Percentiles rank a stretch among this genome's conserved stretches.
Evolutionary conservation across 1,139 yeast genomes (phyloP).

Genomic region (Yamadazyma jaroonii): DNA sequence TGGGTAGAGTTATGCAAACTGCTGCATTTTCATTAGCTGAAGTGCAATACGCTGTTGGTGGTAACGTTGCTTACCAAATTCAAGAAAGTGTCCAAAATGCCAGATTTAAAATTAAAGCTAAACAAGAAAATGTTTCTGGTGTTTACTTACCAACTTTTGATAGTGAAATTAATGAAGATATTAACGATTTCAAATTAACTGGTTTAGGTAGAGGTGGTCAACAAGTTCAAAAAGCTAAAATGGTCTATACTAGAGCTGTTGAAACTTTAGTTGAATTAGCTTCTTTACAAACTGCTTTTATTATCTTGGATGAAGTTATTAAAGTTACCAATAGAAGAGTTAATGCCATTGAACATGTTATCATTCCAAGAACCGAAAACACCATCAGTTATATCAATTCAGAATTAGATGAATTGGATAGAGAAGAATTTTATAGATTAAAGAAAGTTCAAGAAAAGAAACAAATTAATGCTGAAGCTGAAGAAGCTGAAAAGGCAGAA

Average conservation of each 20-base stretch:
- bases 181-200: constrained; percentile 92
- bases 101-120: constrained; percentile 84
- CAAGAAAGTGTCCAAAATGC: constrained; percentile 92
- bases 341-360: constrained; percentile 97
- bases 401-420: constrained; percentile 93
- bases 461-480: constrained; percentile 69
- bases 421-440: constrained; percentile 95
- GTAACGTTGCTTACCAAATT: constrained; percentile 89
- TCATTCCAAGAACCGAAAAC: constrained; percentile 95
- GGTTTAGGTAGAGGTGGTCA: constrained; percentile 99
- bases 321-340: constrained; percentile 98
- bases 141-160: constrained; percentile 93
- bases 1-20: constrained; percentile 98
- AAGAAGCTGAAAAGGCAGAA: constrained; percentile 44
- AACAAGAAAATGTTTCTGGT: constrained; percentile 95
- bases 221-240: constrained; percentile 92
- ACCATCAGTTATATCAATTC: constrained; percentile 91
- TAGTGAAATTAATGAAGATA: constrained; percentile 73
- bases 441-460: constrained; percentile 97
- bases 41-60: constrained; percentile 96
- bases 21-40: constrained; percentile 98
- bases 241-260: constrained; percentile 90
- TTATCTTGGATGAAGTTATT: constrained; percentile 94
- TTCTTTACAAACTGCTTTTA: constrained; percentile 91
- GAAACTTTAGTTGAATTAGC: constrained; percentile 96